phyloP scores from a whole-genome alignment of 306 rosid species.

The Lathyrus oleraceus region DNA sequence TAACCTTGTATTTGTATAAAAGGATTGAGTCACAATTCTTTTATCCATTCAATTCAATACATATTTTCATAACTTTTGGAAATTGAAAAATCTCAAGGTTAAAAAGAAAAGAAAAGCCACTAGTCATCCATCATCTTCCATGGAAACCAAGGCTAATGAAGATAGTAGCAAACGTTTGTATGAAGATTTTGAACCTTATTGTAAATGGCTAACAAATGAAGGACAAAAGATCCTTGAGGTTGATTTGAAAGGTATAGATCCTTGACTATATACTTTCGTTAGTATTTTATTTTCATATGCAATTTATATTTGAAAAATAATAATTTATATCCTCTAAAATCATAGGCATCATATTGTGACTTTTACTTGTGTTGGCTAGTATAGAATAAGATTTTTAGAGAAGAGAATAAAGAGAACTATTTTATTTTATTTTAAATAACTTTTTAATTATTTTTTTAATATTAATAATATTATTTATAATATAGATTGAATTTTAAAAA shows the following conservation, averaged over 20 bases:
- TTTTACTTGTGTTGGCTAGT: too few relatives aligned
- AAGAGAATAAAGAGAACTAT: too few relatives aligned
- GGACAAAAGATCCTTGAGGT: conserved; percentile 38
- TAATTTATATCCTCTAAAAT: not conserved
- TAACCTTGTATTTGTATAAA: conserved; percentile 27
- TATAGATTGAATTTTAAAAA: too few relatives aligned
- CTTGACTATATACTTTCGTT: not conserved
- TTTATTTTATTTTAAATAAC: too few relatives aligned
- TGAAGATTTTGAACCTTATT: conserved; percentile 61
- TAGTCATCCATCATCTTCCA: conserved; percentile 11
- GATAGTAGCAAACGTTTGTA: conserved; percentile 33
- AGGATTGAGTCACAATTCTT: conserved; percentile 8
- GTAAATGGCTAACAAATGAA: conserved; percentile 46
- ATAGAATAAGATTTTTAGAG: too few relatives aligned
- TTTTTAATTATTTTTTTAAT: too few relatives aligned
- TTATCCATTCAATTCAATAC: conserved; percentile 19
- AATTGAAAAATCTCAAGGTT: conserved; percentile 13
- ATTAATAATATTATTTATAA: too few relatives aligned
- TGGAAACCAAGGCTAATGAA: conserved; percentile 36
- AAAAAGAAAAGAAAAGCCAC: not conserved
- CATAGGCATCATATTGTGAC: too few relatives aligned
- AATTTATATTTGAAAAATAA: conserved; percentile 7
- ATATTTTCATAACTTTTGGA: conserved; percentile 20
- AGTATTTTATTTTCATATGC: not conserved
- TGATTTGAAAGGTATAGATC: conserved; percentile 46